phyloP scores from a whole-genome alignment of 441 rosid species.

The Erysimum pusillum region DNA sequence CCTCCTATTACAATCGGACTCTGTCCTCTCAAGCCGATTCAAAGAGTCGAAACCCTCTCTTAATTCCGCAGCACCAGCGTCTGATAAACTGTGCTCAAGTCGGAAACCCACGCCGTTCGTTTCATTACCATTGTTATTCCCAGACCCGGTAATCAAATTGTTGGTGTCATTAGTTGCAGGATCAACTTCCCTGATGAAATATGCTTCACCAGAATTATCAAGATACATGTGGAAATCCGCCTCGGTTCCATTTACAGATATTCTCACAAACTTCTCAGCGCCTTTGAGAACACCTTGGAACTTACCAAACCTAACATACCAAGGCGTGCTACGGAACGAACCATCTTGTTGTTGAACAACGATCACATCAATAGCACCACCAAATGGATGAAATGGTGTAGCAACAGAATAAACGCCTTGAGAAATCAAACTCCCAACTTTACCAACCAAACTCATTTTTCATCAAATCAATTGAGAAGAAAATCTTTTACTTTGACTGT shows the following conservation, averaged over 20 bases:
- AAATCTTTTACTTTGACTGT: constrained; percentile 4
- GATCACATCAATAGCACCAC: constrained; percentile 92
- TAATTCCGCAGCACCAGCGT: constrained; percentile 57
- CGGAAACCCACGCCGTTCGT: constrained; percentile 45
- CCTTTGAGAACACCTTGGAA: constrained; percentile 95
- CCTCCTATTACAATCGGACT: constrained; percentile 69
- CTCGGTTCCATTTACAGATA: constrained; percentile 77
- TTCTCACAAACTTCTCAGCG: constrained; percentile 77
- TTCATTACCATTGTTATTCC: constrained; percentile 14
- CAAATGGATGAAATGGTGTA: constrained; percentile 94
- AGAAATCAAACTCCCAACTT: constrained; percentile 81
- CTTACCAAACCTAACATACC: constrained; percentile 94
- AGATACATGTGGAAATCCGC: constrained; percentile 88
- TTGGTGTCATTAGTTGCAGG: constrained; percentile 39
- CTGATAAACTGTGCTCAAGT: constrained; percentile 78
- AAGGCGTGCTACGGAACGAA: constrained; percentile 80
- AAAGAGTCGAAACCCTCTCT: constrained; percentile 56
- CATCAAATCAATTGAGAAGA: constrained; percentile 26
- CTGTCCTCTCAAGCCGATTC: constrained; percentile 65
- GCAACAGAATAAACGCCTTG: constrained; percentile 93
- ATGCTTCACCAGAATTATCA: constrained; percentile 93
- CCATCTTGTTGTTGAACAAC: constrained; percentile 91
- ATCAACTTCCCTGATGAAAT: constrained; percentile 77
- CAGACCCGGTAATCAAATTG: constrained; percentile 2
- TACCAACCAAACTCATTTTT: constrained; percentile 91